These are phyloP conservation scores for Trypanosoma theileri DNA, from an alignment of 208 protist species.

Conservation along the genomic window DNA sequence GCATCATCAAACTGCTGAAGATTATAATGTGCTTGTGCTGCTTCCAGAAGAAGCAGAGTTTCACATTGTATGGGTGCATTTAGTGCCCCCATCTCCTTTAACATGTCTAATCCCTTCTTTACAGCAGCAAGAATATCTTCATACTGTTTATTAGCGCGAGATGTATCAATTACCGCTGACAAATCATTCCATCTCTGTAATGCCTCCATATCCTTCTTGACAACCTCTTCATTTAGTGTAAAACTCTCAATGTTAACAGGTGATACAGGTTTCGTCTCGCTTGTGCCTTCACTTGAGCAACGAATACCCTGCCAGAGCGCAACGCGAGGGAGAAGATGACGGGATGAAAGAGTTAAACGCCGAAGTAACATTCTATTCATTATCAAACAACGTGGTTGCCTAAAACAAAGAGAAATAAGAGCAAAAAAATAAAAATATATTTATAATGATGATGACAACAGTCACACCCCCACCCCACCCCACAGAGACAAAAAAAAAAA, in stretches of 20 bases:
- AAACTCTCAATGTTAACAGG: slow-evolving; percentile 87
- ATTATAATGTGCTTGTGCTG: slow-evolving; percentile 84
- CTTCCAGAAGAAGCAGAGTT: slow-evolving; percentile 81
- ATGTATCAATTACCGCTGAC: slow-evolving; percentile 49
- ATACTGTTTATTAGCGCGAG: slow-evolving; percentile 41
- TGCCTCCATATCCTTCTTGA: slow-evolving; percentile 70
- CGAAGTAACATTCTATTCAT: slow-evolving; percentile 4
- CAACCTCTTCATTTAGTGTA: slow-evolving; percentile 82
- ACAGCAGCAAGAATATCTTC: slow-evolving; percentile 47
- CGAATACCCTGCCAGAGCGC: background rate
- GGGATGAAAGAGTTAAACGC: slow-evolving; percentile 1
- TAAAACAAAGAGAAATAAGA: background rate
- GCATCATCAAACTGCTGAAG: slow-evolving; percentile 54
- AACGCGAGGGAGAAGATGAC: background rate
- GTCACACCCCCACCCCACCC: too few species aligned
- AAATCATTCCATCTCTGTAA: slow-evolving; percentile 75
- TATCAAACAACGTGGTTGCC: background rate
- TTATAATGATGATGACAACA: background rate
- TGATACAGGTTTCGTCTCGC: slow-evolving; percentile 12
- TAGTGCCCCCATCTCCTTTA: slow-evolving; percentile 61
- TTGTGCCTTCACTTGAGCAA: background rate
- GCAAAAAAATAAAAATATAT: background rate
- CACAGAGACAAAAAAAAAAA: too few species aligned
- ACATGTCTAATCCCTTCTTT: slow-evolving; percentile 52
- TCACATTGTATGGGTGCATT: slow-evolving; percentile 87